Evolutionary conservation across 2,329 filamentous ascomycete species (phyloP), one percentile per base, ranked within the genome.

Genomic region (Phialocephala sp.): DNA sequence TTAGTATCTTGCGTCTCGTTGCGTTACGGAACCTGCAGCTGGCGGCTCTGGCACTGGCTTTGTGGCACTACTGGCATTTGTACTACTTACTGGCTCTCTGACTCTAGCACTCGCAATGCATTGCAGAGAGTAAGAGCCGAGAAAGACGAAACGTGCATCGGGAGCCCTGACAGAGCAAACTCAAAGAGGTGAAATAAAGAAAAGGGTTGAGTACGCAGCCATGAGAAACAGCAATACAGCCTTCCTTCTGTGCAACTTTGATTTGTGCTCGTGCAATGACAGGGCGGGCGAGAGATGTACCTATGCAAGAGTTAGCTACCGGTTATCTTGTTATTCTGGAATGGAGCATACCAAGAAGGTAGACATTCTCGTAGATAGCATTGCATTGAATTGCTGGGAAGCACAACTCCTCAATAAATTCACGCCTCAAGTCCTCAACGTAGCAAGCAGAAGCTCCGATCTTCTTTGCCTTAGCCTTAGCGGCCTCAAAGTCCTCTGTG

Each of bases 361-460:
- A 88, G 69, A 84, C 81, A 75, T 89, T 88, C 82, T 93, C 87
- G 77, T 89, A 90, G 77, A 88, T 86, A 68, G 87, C 87, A 71
- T 89, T 88, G 77, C 88, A 92, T 79, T 92, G 90, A 69, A 95
- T 86, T 68, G 92, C 91, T 60, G 86, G 89, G 85, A 89, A 94
- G 70, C 74, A 75, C 54, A 95, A 84, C 81, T 94, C 86, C 73
- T 93, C 90, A 71, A 95, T 87, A 75, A 95, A 94, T 79, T 92
- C 89, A 72, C 84, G 83, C 74, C 88, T 87, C 62, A 94, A 84
- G 77, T 95, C 86, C 68, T 83, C 80, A 70, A 88, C 83, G 64
- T 74, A 72, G 52, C 71, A 74, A 65, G 71, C 72, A 45, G 72
- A 71, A 69, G 77, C 76, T 63, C 77, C 76, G 59, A 79, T 76